These are phyloP conservation scores for Vitis labrusca DNA, from an alignment of 164 flowering plant species.

Conservation along the genomic window DNA sequence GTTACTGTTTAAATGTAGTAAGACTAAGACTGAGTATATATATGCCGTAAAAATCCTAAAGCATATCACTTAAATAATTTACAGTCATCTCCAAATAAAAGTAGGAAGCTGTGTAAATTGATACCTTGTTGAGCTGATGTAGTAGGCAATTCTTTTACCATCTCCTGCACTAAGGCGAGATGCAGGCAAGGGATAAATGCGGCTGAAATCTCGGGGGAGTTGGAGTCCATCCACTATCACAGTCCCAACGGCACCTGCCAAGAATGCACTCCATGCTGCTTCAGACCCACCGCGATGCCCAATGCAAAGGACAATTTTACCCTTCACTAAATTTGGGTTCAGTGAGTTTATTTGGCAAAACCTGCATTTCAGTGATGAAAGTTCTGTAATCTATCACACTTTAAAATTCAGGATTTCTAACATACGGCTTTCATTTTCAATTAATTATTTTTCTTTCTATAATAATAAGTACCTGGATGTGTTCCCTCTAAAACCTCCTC, in stretches of 20 bases:
- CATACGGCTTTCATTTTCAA: too few relatives aligned
- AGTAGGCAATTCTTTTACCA: slow-evolving; percentile 16
- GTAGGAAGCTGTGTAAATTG: neutral
- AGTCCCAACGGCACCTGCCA: slow-evolving; percentile 41
- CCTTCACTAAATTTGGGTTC: slow-evolving; percentile 38
- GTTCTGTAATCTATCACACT: too few relatives aligned
- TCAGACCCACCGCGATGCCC: neutral
- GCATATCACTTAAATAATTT: neutral
- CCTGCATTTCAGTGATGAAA: slow-evolving; percentile 21
- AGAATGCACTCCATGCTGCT: neutral
- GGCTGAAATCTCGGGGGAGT: slow-evolving; percentile 18
- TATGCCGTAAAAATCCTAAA: neutral
- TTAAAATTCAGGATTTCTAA: too few relatives aligned
- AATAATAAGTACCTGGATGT: slow-evolving; percentile 19
- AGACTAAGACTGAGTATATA: too few relatives aligned
- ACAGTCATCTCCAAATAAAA: neutral
- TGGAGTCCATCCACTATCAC: slow-evolving; percentile 19
- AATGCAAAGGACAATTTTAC: slow-evolving; percentile 60
- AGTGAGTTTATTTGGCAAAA: slow-evolving; percentile 31
- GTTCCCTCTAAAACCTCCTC: slow-evolving; percentile 2
- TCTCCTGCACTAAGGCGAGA: slow-evolving; percentile 22
- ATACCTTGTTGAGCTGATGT: slow-evolving; percentile 37
- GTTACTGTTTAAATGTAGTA: neutral
- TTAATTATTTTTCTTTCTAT: too few relatives aligned
- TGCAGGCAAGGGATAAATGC: slow-evolving; percentile 39